Percentiles rank a stretch among this genome's conserved stretches.
phyloP scores from a whole-genome alignment of 2,329 filamentous ascomycete species.

The Westerdykella aurantiaca region DNA sequence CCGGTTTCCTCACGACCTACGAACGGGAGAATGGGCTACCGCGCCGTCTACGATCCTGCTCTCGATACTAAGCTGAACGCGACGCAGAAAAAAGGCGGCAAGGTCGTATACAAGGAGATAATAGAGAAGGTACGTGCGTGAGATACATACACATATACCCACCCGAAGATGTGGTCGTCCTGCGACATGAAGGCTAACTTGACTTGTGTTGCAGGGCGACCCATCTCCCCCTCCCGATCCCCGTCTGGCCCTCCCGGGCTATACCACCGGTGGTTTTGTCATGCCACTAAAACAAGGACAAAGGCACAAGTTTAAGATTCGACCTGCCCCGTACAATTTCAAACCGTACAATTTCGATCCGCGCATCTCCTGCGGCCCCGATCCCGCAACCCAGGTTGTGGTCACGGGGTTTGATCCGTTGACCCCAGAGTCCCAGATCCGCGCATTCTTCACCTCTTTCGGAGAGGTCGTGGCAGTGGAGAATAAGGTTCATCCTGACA shows the following conservation, averaged over 20 bases:
- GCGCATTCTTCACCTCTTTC: slow-evolving; percentile 69
- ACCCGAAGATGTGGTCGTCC: slow-evolving; percentile 33
- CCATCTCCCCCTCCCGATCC: slow-evolving; percentile 76
- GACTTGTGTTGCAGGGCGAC: slow-evolving; percentile 60
- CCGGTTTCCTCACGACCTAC: slow-evolving; percentile 47
- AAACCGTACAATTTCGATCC: slow-evolving; percentile 77
- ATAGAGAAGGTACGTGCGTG: slow-evolving; percentile 41
- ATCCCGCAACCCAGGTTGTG: slow-evolving; percentile 83
- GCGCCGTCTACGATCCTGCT: slow-evolving; percentile 58
- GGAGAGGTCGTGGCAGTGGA: slow-evolving; percentile 86
- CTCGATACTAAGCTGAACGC: slow-evolving; percentile 52
- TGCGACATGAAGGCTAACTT: slow-evolving; percentile 39
- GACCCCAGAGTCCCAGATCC: slow-evolving; percentile 70
- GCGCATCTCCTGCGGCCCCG: slow-evolving; percentile 78
- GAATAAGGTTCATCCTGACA: slow-evolving; percentile 92
- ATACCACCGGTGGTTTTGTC: slow-evolving; percentile 46
- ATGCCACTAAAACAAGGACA: slow-evolving; percentile 17
- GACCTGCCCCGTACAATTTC: slow-evolving; percentile 69
- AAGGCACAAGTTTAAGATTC: slow-evolving; percentile 59
- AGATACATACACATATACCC: slow-evolving; percentile 18
- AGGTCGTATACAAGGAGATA: slow-evolving; percentile 48
- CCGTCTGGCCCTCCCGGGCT: slow-evolving; percentile 63
- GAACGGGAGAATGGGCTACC: slow-evolving; percentile 53
- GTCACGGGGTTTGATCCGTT: slow-evolving; percentile 96
- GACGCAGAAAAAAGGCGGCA: slow-evolving; percentile 44